Evolutionary conservation across 1,284 basidiomycete genomes (phyloP), one percentile per base, ranked within the genome.

Genomic region (Ganoderma resinaceum): DNA sequence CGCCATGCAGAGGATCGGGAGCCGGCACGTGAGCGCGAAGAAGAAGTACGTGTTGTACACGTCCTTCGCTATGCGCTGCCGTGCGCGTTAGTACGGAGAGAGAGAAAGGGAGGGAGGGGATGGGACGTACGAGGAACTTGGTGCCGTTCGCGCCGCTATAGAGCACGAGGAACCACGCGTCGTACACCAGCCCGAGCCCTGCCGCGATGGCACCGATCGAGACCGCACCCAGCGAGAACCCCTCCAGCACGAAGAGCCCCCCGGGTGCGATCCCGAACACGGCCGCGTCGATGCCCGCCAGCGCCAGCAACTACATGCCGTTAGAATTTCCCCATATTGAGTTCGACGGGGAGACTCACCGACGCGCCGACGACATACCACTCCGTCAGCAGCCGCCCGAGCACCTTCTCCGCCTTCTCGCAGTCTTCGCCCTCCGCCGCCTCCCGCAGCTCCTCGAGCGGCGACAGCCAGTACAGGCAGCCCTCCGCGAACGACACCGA

Each of bases 11-110:
- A 91, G 69, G 0, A 85, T 83, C 0, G 91, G 90, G 26, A 90
- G 80, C 31, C 90, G 85, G 18, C 91, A 83, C 3, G 87, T 86
- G 23, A 92, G 81, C 46, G 87, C 81, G 78, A 92, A 92, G 79
- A 91, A 92, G 67, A 90, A 81, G 76, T 89, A 90, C 12, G 84
- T 83, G 46, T 79, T 81, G 73, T 87, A 89, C 20, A 92, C 72
- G 75, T 91, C 91, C 12, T 76, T 77, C 0, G 90, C 87, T 59
- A 86, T 82, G 35, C 66, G 76, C 88, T 90, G 75, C 16, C 1
- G 55, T 20, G 1, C 0, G 3, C 11, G 55, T 52, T 3, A 38
- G 35, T 3, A 49, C 11, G 33, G 33, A n/a, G 20, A 23, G 33
- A 37, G 9, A 16, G 26, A n/a, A 20, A 38, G 37, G 33, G 37